Base-by-base conservation (phyloP, 345 rosid species). In the Salix koriyanagi region DNA sequence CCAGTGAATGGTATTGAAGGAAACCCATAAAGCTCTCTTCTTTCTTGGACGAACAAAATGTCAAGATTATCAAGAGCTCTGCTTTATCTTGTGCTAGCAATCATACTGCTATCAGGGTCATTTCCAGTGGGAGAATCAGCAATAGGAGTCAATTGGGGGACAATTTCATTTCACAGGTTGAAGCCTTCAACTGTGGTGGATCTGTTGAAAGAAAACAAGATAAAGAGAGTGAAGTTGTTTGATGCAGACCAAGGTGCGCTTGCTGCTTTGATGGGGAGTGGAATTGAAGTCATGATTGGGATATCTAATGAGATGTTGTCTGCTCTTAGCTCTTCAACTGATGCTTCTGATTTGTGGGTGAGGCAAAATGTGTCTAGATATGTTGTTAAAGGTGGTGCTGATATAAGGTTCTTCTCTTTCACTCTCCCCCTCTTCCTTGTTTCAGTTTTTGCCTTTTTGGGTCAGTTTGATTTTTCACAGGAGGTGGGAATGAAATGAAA, bases 131-230 rank as follows among this genome's bases (percentile, higher is more conserved):
- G 83, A 52, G 90, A 92, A 64, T 85, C 99, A 11, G 91, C 90
- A 4, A 85, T 92, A 54, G 99, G 99, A 50, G 94, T 91, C 73
- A 96, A 96, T 89, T 96, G 99, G 99, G 98, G 99, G 50, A 80
- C 97, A 15, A 0, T 92, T 26, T 91, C 98, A 8, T 85, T 67
- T 82, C 94, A 85, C 88, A 87, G 78, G 90, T 74, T 94, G 60
- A 78, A 81, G 78, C 97, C 99, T 14, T 92, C 97, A 0, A 89
- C 97, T 0, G 99, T 94, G 82, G 97, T 94, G 91, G 91, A 92
- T 94, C 96, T 93, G 76, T 81, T 96, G 83, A 88, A 85, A 80
- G 89, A 79, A 12, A 96, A 96, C 85, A 90, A 86, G 74, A 89
- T 96, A 42, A 78, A 73, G 64, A 94, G 87, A 76, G 98, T 92